Base-by-base conservation (phyloP, 495 filamentous ascomycete species). In the Arthonia radiata region DNA sequence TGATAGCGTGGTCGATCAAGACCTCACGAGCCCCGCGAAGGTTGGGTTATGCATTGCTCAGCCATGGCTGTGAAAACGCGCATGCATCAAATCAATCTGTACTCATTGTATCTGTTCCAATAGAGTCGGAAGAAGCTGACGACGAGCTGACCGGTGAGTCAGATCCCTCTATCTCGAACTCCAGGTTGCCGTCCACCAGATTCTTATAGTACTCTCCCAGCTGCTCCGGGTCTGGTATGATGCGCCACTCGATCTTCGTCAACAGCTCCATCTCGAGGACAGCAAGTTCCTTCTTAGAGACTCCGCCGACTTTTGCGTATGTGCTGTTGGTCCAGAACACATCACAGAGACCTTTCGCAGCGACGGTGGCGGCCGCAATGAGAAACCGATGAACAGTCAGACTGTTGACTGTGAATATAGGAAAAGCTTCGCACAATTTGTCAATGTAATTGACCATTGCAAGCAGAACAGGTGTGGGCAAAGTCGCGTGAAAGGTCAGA, bases 361-460 rank as follows among this genome's bases (percentile, higher is more conserved):
- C 86, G 12, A 97, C 89, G 0, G 86, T 92, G 5, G 83, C 86
- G 15, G 81, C 78, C 10, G 83, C 75, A 35, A 97, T 97, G 9
- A 97, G 61, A 44, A 94, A 94, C 6, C 86, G 80, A 51, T 97
- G 86, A 12, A 97, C 82, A 0, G 86, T 97, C 10, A 97, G 59
- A 19, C 74, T 86, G 37, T 71, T 86, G 26, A 97, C 82, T 18
- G 79, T 90, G 49, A 97, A 97, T 11, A 78, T 73, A 4, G 80
- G 71, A 42, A 91, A 94, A 15, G 86, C 50, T 3, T 76, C 67
- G 47, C 82, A 94, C 11, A 97, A 57, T n/a, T 76, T 70, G 47
- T 97, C 89, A 33, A 97, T 93, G 42, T 97, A 97, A 43, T 83
- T 94, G 28, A 97, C 86, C 82, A 97, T 97, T 34, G 79, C 81